Base-by-base conservation (phyloP, 495 filamentous ascomycete genomes). In the Xylaria intraflava region DNA sequence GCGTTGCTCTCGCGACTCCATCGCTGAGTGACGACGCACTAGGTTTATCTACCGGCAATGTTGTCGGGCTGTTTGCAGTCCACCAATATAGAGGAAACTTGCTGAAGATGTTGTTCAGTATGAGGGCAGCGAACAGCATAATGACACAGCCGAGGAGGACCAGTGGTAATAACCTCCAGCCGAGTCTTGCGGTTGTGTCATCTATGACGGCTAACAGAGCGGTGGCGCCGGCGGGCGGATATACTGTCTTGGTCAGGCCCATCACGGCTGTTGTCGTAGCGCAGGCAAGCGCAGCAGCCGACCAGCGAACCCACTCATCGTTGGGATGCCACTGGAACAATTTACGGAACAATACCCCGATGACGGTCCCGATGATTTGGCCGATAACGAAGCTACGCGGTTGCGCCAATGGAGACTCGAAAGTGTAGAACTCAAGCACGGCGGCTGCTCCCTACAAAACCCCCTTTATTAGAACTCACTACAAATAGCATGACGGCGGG, bases 181-280 rank as follows among this genome's bases (percentile, higher is more conserved):
- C 89, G 47, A 95, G 66, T 0, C 61, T 64, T 14, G 75, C 70
- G 0, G 84, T 69, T 0, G 69, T 66, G 0, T 77, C 60, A 42
- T 86, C 79, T 0, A 84, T 77, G 2, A 86, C 87, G 0, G 88
- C 88, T 17, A 95, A 70, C 1, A 96, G 68, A 0, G 91, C 89
- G 0, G 89, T 94, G 2, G 91, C 91, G 7, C 91, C 91, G 0
- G 89, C 91, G 0, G 91, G 91, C 6, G 91, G 91, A 62, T 96
- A 87, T 1, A 90, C 75, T 0, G 90, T 93, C 6, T 83, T 83
- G 0, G 88, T 93, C 9, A 90, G 55, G 0, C 78, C 74, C 91
- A 95, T 96, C 46, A 83, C 43, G 0, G 80, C 75, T 1, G 83
- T 88, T 0, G 89, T 78, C 22, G 79, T 62, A 1, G 82, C 88